phyloP scores from a whole-genome alignment of 208 protist genomes.

The Herpetomonas tarakana region DNA sequence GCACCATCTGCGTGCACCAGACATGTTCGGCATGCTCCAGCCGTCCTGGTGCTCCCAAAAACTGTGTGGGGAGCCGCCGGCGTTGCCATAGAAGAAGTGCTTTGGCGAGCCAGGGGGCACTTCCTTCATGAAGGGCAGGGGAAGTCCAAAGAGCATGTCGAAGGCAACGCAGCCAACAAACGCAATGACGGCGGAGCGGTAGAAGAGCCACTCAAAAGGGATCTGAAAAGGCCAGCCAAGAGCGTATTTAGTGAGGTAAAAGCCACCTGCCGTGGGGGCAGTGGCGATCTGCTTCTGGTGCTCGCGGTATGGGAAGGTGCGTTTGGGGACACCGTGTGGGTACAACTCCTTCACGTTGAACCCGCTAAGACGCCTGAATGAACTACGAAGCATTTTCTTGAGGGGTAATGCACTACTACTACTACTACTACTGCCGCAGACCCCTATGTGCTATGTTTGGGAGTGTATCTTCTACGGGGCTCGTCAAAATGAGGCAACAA shows the following conservation, averaged over 20 bases:
- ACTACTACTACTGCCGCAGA: too few relatives aligned
- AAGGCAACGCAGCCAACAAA: constrained; percentile 73
- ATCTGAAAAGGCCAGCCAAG: constrained; percentile 88
- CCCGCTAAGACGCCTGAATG: constrained; percentile 44
- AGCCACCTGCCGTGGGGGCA: constrained; percentile 78
- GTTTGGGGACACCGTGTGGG: constrained; percentile 84
- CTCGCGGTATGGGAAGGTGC: constrained; percentile 85
- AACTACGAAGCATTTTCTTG: constrained; percentile 59
- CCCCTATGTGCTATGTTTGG: too few relatives aligned
- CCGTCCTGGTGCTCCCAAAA: constrained; percentile 90
- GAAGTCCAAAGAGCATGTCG: constrained; percentile 83
- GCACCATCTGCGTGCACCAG: constrained; percentile 70
- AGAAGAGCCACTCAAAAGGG: constrained; percentile 90
- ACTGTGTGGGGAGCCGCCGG: constrained; percentile 77
- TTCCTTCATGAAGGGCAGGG: constrained; percentile 84
- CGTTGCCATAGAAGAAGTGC: constrained; percentile 88
- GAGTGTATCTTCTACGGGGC: too few relatives aligned
- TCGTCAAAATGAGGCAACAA: too few relatives aligned
- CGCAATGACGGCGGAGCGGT: constrained; percentile 60
- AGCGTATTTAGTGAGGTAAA: constrained; percentile 82
- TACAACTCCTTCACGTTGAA: constrained; percentile 80
- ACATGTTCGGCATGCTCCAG: constrained; percentile 89
- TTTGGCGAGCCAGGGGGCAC: constrained; percentile 64
- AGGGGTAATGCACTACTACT: constrained; percentile 1
- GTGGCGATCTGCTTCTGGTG: constrained; percentile 82